Conservation (phyloP, 1,284 basidiomycete species). For the Trametes sp. region DNA sequence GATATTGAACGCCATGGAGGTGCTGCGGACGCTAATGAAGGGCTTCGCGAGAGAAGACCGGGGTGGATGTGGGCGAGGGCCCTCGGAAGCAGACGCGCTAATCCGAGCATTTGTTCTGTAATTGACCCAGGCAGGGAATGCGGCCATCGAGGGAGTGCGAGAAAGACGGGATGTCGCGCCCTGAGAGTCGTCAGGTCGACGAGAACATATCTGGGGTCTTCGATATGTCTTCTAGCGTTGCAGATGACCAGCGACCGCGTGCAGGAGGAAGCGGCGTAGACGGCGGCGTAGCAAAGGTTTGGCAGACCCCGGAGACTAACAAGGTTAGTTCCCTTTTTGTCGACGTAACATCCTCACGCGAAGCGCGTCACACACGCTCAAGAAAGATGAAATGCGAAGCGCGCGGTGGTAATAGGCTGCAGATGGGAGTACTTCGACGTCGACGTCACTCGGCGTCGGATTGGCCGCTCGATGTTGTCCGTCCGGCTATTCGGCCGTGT, state of each 20-base stretch:
- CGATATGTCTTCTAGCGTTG: conserved; percentile 26
- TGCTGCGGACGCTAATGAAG: conserved; percentile 6
- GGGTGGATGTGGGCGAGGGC: background rate
- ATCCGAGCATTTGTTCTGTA: background rate
- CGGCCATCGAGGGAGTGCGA: background rate
- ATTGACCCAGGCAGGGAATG: background rate
- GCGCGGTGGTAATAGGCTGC: background rate
- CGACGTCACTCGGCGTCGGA: background rate
- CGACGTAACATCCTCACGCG: no score
- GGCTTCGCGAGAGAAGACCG: background rate
- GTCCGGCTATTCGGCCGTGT: background rate
- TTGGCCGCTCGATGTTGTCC: background rate
- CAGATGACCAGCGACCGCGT: conserved; percentile 17
- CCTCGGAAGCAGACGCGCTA: background rate
- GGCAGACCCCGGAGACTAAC: background rate
- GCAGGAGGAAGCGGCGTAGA: background rate
- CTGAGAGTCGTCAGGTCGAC: conserved; percentile 14
- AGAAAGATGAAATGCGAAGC: background rate
- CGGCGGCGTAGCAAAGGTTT: background rate
- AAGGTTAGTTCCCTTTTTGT: conserved; percentile 3
- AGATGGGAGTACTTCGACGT: background rate
- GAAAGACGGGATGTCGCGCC: background rate
- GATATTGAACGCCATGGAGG: conserved; percentile 9
- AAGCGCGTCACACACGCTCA: background rate
- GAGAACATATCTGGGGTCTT: background rate